These are phyloP conservation scores for Aspergillus pseudonomiae DNA, from an alignment of 2,329 filamentous ascomycete genomes.

Conservation along the genomic window DNA sequence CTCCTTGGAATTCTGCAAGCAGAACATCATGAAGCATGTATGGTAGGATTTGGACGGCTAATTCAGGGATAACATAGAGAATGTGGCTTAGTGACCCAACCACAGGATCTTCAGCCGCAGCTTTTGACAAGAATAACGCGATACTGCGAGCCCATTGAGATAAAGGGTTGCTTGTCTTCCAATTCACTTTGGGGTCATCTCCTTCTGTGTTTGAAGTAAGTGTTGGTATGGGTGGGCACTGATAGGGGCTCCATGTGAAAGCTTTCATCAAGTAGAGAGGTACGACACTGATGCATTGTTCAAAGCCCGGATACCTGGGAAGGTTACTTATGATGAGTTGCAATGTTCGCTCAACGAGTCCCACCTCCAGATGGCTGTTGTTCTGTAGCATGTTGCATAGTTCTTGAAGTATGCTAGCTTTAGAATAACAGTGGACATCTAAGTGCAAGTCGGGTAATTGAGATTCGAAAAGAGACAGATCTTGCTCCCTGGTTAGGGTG, in stretches of 20 bases:
- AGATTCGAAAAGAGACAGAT: slow-evolving; percentile 28
- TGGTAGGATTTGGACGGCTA: slow-evolving; percentile 76
- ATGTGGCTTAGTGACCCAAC: slow-evolving; percentile 70
- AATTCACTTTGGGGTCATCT: slow-evolving; percentile 18
- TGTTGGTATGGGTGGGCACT: slow-evolving; percentile 38
- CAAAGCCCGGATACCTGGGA: slow-evolving; percentile 30
- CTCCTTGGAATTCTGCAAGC: slow-evolving; percentile 65
- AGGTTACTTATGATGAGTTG: slow-evolving; percentile 46
- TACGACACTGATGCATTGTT: slow-evolving; percentile 40
- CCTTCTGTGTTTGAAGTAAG: slow-evolving; percentile 23
- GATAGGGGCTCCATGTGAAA: slow-evolving; percentile 47
- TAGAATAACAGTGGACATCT: slow-evolving; percentile 50
- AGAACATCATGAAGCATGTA: slow-evolving; percentile 85
- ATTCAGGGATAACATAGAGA: slow-evolving; percentile 65
- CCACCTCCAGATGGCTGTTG: slow-evolving; percentile 53
- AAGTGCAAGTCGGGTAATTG: slow-evolving; percentile 9
- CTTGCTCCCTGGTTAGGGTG: slow-evolving; percentile 50
- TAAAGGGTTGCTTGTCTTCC: slow-evolving; percentile 25
- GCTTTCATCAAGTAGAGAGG: slow-evolving; percentile 42
- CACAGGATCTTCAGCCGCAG: slow-evolving; percentile 65
- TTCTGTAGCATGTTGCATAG: slow-evolving; percentile 65
- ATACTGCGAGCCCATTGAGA: slow-evolving; percentile 40
- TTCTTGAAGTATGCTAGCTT: slow-evolving; percentile 63
- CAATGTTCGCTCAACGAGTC: slow-evolving; percentile 49
- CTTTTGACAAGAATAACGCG: slow-evolving; percentile 58